Evolutionary conservation across 345 rosid genomes (phyloP), one percentile per base, ranked within the genome.

Genomic region (Eucalyptus curtisii): DNA sequence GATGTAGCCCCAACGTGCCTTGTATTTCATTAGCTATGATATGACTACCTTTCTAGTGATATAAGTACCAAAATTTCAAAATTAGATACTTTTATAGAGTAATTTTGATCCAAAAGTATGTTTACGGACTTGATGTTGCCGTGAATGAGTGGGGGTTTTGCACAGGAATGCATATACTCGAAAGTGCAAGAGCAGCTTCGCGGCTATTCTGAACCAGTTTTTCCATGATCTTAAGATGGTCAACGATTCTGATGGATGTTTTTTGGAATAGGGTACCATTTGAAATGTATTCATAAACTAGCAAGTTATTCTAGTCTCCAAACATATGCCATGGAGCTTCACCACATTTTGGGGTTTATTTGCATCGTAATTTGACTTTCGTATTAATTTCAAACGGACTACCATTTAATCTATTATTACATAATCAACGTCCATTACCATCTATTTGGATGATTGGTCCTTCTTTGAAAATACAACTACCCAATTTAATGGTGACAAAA

Each of bases 131-230:
- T 61, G 71, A 61, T 13, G 10, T 61, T 2, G 1, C 33, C 1
- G 1, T 61, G 9, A 30, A 61, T 61, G 71, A 61, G 2, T 61
- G 71, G 19, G 71, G 71, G 9, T 27, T 61, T 5, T 30, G 2
- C 33, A 2, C 3, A 61, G 0, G 71, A 61, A 7, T 61, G 33
- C 71, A 61, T 61, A 61, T 61, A 61, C 5, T 61, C 9, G 0
- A 61, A n/a, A n/a, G 71, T 30, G 33, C 71, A 61, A 61, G 33
- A 61, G 71, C 19, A 6, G 3, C 33, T 30, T 61, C 3, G 2
- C 0, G 0, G 71, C 19, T 30, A 61, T 30, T 61, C 33, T 7
- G 1, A 61, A 9, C 0, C 2, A 3, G 0, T 61, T 61, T 61
- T 30, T 30, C 68, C 17, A 30, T 7, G 33, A 61, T 13, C 19